Percentiles rank a stretch among this genome's conserved stretches.
Conservation (phyloP, 129 eudicot genomes). For the Solidago caesia region DNA sequence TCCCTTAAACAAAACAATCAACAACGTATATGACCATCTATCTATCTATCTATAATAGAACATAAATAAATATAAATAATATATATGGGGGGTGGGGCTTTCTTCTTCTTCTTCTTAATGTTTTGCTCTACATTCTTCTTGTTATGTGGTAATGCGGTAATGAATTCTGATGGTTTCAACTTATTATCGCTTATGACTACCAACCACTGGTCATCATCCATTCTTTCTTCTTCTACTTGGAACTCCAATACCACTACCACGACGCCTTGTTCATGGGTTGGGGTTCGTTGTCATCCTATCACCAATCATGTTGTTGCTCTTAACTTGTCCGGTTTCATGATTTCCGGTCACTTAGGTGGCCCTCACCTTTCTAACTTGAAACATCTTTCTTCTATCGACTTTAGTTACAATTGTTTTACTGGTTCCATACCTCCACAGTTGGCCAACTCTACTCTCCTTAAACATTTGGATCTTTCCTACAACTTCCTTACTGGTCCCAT, state of each 20-base stretch:
- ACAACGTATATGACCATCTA: no score
- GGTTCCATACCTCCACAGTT: slow-evolving; percentile 45
- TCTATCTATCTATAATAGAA: no score
- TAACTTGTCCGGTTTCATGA: slow-evolving; percentile 43
- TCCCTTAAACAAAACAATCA: neutral
- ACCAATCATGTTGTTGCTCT: slow-evolving; percentile 36
- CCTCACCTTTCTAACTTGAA: slow-evolving; percentile 45
- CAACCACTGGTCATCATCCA: slow-evolving; percentile 45
- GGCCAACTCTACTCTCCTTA: no score
- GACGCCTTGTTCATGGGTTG: slow-evolving; percentile 86
- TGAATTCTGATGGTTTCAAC: slow-evolving; percentile 38
- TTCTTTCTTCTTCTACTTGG: slow-evolving; percentile 56
- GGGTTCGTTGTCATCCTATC: slow-evolving; percentile 53
- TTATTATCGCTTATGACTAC: slow-evolving; percentile 43
- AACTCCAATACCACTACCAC: slow-evolving; percentile 36
- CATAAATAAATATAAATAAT: no score
- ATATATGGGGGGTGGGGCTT: neutral
- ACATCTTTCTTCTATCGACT: slow-evolving; percentile 44
- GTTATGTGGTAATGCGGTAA: neutral
- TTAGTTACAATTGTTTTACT: slow-evolving; percentile 42
- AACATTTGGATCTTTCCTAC: slow-evolving; percentile 30
- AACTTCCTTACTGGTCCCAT: slow-evolving; percentile 46
- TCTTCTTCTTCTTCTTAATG: neutral
- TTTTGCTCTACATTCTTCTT: neutral
- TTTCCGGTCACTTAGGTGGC: slow-evolving; percentile 58